Evolutionary conservation across 768 basidiomycete species (phyloP), one percentile per base, ranked within the genome.

Genomic region (Calvatia gigantea): DNA sequence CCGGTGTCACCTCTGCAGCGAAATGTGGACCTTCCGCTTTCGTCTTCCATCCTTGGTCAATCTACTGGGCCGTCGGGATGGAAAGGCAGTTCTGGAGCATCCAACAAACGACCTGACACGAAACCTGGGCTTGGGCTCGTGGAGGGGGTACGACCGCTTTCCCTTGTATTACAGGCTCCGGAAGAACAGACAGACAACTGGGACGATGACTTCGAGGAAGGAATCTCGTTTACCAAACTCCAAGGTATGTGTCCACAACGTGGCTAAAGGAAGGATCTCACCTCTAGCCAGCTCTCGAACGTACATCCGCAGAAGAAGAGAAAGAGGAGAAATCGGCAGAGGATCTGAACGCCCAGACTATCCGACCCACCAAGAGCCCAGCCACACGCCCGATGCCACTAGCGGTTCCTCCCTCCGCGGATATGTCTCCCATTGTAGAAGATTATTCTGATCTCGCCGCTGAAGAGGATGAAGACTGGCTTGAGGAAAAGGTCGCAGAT

Each of bases 201-300:
- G 97, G 97, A 99, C 64, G 92, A 94, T 60, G 97, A 99, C 65
- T 99, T 99, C 61, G 93, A 94, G 66, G 93, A 92, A 61, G 93
- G 89, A 1, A 94, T 94, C 31, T 93, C 92, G 0, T 82, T 91
- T 51, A 84, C 87, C 6, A 96, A 94, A 69, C 69, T 95, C 28
- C 89, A 88, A 74, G 86, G 80, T 80, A 32, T 17, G 66, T 60
- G 2, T 1, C 41, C 41, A 7, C 32, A n/a, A 14, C 25, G 25
- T 17, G 28, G 19, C 62, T 53, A 5, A 31, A 37, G 21, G 54
- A 28, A 41, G 58, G 0, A 15, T 57, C 21, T 59, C 11, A 43
- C 52, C 56, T 42, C 15, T 49, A 19, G 3, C 6, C 65, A 85
- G 87, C 83, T n/a, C 67, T 90, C 53, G 86, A 89, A 57, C 85